These are phyloP conservation scores for Clitocybe nebularis DNA, from an alignment of 1,284 basidiomycete species.

Conservation along the genomic window DNA sequence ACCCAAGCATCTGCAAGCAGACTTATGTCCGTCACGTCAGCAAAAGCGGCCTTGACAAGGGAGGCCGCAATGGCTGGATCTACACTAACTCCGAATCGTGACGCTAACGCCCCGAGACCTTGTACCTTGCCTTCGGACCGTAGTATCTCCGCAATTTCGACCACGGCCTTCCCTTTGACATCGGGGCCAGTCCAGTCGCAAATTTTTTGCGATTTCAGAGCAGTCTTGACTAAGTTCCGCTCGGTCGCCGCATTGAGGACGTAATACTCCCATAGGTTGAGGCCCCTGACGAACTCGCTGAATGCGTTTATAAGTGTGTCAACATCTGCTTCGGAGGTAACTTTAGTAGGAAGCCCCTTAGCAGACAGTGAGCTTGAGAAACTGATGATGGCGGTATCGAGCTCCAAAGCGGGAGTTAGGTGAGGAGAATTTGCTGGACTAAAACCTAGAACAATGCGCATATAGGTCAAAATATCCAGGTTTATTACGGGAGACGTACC, in stretches of 20 bases:
- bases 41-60: slow-evolving; percentile 68
- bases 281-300: slow-evolving; percentile 52
- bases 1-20: slow-evolving; percentile 70
- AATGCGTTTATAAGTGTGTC: slow-evolving; percentile 64
- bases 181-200: slow-evolving; percentile 55
- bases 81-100: slow-evolving; percentile 66
- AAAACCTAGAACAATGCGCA: slow-evolving; percentile 56
- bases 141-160: slow-evolving; percentile 65
- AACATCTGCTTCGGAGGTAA: slow-evolving; percentile 68
- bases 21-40: slow-evolving; percentile 45
- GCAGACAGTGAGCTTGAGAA: slow-evolving; percentile 68
- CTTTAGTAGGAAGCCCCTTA: slow-evolving; percentile 67
- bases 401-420: slow-evolving; percentile 80
- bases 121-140: slow-evolving; percentile 51
- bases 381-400: slow-evolving; percentile 81
- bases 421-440: slow-evolving; percentile 89
- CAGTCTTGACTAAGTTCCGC: slow-evolving; percentile 48
- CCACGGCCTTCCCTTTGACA: slow-evolving; percentile 56
- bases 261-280: slow-evolving; percentile 90
- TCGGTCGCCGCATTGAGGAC: slow-evolving; percentile 72
- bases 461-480: no score
- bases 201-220: slow-evolving; percentile 41
- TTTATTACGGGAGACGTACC: no score
- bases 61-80: slow-evolving; percentile 61
- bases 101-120: slow-evolving; percentile 57